phyloP scores from a whole-genome alignment of 2,329 filamentous ascomycete genomes.

The Xylaria digitata region DNA sequence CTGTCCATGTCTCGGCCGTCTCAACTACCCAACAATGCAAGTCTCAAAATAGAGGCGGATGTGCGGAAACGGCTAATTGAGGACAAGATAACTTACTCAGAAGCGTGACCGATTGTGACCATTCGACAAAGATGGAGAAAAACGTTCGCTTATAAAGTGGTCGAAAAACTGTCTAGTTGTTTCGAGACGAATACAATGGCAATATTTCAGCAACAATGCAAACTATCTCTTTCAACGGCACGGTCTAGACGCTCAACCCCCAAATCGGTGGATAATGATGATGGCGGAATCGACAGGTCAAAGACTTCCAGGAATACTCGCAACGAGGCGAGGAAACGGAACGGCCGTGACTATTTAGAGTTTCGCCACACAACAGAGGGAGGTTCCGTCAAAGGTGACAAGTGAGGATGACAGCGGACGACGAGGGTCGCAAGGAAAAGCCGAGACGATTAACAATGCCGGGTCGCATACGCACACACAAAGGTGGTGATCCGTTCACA shows the following conservation, averaged over 20 bases:
- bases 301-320: conserved; percentile 2
- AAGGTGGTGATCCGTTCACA: conserved; percentile 22
- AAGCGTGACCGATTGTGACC: neutral
- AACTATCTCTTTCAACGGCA: conserved; percentile 37
- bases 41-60: conserved; percentile 18
- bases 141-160: neutral
- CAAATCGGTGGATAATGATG: neutral
- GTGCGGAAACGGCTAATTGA: neutral
- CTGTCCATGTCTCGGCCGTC: conserved; percentile 34
- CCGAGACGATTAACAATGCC: conserved; percentile 18
- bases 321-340: conserved; percentile 8
- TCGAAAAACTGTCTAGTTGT: conserved; percentile 2
- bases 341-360: conserved; percentile 11
- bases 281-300: conserved; percentile 4
- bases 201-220: conserved; percentile 57
- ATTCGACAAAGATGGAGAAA: neutral
- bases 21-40: conserved; percentile 19
- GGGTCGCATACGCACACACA: conserved; percentile 21
- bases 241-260: conserved; percentile 16
- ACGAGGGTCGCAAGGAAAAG: conserved; percentile 1
- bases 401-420: neutral
- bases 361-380: neutral
- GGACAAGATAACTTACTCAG: conserved; percentile 26
- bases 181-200: conserved; percentile 48
- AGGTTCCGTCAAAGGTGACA: conserved; percentile 7